Base-by-base conservation (phyloP, 2,329 filamentous ascomycete species). In the Aspergillus sojae region DNA sequence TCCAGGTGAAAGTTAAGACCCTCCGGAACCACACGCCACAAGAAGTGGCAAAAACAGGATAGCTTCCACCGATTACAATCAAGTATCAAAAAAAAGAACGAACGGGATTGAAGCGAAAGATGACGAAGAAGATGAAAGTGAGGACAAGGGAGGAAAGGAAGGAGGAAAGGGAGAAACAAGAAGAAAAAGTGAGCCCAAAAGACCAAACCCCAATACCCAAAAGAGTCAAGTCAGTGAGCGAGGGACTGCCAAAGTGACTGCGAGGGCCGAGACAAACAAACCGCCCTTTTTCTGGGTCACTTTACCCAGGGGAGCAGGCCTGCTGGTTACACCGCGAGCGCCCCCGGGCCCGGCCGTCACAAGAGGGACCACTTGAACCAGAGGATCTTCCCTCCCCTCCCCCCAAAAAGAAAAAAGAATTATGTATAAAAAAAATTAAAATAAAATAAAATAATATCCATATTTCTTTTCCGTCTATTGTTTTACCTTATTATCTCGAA, bases 201-300 rank as follows among this genome's bases (percentile, higher is more conserved):
- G 57, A 64, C 60, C 59, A 62, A 64, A 5, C 46, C 50, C 58
- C 58, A 61, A 41, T 39, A 55, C 56, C 63, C 60, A 62, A 65
- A 66, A 52, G 52, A 65, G 65, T 63, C 63, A 58, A 65, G 58
- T 60, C 64, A 61, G 57, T 63, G 65, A 65, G 66, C 58, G 65
- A 68, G 67, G 65, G 67, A 67, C 65, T 62, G 60, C 39, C 34
- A 41, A 39, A 60, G 50, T 26, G 50, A 62, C 59, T 57, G 56
- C 55, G 56, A 62, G 56, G 61, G 61, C 61, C 53, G 64, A 66
- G 64, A 66, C 65, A 67, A 62, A 67, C 65, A 66, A 65, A 62
- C 62, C 62, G 60, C 63, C 63, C 61, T 62, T 62, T 62, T 64
- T 55, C 50, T 54, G 46, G 60, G 60, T 62, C 62, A 56, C 48